These are phyloP conservation scores for Astrephomene gubernaculifera DNA, from an alignment of 139 green algal genomes.

Conservation along the genomic window DNA sequence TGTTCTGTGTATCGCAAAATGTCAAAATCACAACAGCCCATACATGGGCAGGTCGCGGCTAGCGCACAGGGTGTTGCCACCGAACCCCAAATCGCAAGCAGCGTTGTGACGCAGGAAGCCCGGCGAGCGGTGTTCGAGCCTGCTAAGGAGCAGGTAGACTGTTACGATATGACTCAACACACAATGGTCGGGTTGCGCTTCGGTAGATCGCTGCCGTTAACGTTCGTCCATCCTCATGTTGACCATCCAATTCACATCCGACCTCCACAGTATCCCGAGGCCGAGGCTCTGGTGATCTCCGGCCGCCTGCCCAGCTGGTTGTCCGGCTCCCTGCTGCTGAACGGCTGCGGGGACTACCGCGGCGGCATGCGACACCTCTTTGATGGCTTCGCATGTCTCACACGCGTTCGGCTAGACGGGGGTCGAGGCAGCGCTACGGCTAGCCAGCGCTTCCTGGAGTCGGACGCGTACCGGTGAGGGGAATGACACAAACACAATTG, in stretches of 20 bases:
- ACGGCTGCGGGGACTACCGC: constrained; percentile 68
- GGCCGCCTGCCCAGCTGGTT: constrained; percentile 67
- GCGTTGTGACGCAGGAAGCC: neutral
- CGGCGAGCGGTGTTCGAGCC: neutral
- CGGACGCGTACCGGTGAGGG: constrained; percentile 56
- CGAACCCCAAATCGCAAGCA: no score
- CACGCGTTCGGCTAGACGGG: constrained; percentile 60
- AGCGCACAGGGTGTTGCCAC: neutral
- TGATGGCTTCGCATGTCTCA: constrained; percentile 79
- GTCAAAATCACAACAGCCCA: no score
- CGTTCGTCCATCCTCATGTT: neutral
- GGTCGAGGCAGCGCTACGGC: constrained; percentile 40
- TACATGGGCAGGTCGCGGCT: no score
- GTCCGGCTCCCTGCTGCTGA: constrained; percentile 64
- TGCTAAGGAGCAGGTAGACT: constrained; percentile 11
- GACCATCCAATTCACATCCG: neutral
- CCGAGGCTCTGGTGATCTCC: neutral
- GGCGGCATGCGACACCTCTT: constrained; percentile 77
- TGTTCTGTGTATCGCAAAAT: no score
- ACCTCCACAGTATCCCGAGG: neutral
- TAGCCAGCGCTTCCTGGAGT: constrained; percentile 58
- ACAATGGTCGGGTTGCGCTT: neutral
- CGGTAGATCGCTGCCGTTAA: neutral
- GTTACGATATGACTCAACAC: neutral
- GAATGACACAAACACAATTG: no score